Conservation (phyloP, 345 rosid species). For the Geranium rotundifolium region DNA sequence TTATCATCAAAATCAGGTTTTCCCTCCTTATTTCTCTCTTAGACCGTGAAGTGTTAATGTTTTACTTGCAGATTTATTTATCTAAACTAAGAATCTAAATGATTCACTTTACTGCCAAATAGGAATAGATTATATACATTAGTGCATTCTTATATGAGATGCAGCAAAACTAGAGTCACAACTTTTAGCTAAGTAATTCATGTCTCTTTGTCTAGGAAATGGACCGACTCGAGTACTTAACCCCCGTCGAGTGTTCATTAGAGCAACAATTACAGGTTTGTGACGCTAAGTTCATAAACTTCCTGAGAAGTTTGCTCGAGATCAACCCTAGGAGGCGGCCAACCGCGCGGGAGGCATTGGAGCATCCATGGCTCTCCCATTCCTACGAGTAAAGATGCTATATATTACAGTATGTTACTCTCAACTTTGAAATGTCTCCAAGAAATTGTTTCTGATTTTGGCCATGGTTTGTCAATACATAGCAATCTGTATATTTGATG, state of each 20-base stretch:
- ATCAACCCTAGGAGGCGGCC: constrained; percentile 71
- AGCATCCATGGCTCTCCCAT: constrained; percentile 78
- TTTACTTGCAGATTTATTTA: too few species aligned
- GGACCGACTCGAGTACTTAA: constrained; percentile 59
- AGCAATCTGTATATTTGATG: too few species aligned
- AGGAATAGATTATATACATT: background rate
- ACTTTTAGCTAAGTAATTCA: too few species aligned
- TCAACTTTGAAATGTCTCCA: background rate
- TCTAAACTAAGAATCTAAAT: too few species aligned
- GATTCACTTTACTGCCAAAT: too few species aligned
- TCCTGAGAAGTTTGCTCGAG: constrained; percentile 57
- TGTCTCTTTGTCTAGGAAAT: constrained; percentile 44
- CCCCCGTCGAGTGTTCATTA: constrained; percentile 55
- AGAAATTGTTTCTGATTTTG: background rate
- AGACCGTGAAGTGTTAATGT: background rate
- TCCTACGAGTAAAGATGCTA: constrained; percentile 8
- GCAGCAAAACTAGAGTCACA: background rate
- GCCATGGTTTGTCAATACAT: background rate
- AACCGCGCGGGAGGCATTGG: constrained; percentile 66
- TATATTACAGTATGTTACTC: background rate
- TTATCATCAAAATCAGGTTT: constrained; percentile 61
- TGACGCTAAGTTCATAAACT: constrained; percentile 48
- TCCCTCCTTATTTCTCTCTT: constrained; percentile 1
- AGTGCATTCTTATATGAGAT: background rate
- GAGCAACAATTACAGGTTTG: constrained; percentile 47